Evolutionary conservation across 371 early-diverging fungal species (phyloP), one percentile per base, ranked within the genome.

Genomic region (Enteropsectra breve): DNA sequence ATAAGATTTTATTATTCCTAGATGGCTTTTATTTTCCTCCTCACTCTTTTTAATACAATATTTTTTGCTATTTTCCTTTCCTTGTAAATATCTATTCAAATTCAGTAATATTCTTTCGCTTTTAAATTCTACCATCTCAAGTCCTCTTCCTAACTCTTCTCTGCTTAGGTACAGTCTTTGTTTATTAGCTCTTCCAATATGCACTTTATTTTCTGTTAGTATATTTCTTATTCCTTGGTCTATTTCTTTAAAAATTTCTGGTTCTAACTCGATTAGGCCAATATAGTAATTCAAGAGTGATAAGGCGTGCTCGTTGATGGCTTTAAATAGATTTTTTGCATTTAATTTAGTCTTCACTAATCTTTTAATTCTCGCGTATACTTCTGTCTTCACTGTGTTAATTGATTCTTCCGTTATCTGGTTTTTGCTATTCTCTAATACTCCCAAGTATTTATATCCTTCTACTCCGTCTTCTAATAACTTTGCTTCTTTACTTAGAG

Each of bases 71-170:
- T 6, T 8, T 24, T 11, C 6, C 26, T 6, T 6, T 18, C 15
- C 52, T 50, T 50, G 6, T 50, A 50, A 26, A 8, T 11, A 11
- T 8, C 15, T 28, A 50, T 24, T 11, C 26, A 50, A 18, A 48
- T 62, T 45, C 13, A 52, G 28, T 8, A 62, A 34, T 49, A 62
- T 62, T 26, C 30, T 23, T 29, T 62, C 62, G 37, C 62, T 62
- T 23, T 23, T 62, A 4, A 13, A 24, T 28, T 47, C 62, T 2
- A 62, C 47, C 43, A 45, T 49, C 18, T 6, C 1, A 2, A 62
- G 56, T 4, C 55, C 62, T 30, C 62, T 29, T 62, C 62, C 62
- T 8, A 62, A 24, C 33, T 62, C 28, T 28, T 21, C 46, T 15
- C 62, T 21, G 8, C 11, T 8, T 24, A 50, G n/a, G n/a, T n/a